Evolutionary conservation across 1,284 basidiomycete genomes (phyloP), one percentile per base, ranked within the genome.

Genomic region (Ganoderma lingzhi): DNA sequence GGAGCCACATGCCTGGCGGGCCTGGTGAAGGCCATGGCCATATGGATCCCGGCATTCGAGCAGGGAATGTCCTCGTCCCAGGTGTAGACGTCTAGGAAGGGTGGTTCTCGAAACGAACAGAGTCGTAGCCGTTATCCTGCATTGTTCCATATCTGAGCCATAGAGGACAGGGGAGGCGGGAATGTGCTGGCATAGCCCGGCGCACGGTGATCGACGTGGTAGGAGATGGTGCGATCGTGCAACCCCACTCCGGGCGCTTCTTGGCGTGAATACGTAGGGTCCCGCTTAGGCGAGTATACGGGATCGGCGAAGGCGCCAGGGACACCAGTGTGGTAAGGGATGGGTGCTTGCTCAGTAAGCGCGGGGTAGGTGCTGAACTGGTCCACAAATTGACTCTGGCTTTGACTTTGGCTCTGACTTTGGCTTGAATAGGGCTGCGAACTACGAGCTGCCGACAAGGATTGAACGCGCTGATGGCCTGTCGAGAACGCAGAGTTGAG

Each of bases 391-490:
- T 62, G 61, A 10, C 23, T 32, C 51, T 32, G 64, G 61, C 58
- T 60, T 6, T 58, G 58, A 41, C 39, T 59, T 42, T 72, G 71
- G 44, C 62, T 64, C 28, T 71, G 70, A n/a, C 62, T 64, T 55
- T 71, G 70, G 62, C 70, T 71, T 9, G 68, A 71, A 12, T 65
- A 53, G 6, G 70, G 39, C 37, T 72, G 76, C 4, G 73, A 70
- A 41, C 37, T 30, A 19, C 63, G 70, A 2, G 66, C 35, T 30
- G 70, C 19, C 10, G 76, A 71, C 42, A 74, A 68, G 4, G 77
- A 78, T 41, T 75, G 73, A 8, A 72, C 62, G 30, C 76, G 70
- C 44, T 76, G 75, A 53, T 78, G 77, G 1, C 68, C 65, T 63
- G 12, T 14, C 66, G 59, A 23, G 69, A 61, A 35, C 65, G 58